These are phyloP conservation scores for Aureobasidium namibiae DNA, from an alignment of 2,329 filamentous ascomycete species.

Conservation along the genomic window DNA sequence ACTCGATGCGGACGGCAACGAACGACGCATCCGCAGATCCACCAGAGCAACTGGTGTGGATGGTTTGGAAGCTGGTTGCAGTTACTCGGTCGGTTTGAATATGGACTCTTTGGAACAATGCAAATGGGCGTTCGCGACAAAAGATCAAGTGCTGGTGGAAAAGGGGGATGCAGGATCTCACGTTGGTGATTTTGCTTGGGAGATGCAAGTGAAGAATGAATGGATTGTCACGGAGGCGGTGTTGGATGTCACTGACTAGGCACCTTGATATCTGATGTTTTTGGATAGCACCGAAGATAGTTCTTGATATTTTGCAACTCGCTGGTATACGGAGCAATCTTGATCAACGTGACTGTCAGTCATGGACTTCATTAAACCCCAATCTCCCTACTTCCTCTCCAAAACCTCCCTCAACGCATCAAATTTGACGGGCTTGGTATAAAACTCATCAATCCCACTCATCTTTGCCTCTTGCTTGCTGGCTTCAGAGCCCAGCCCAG, in stretches of 20 bases:
- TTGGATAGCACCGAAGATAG: no score
- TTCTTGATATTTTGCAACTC: no score
- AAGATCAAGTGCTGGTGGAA: neutral
- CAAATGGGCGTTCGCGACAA: neutral
- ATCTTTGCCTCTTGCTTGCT: conserved; percentile 21
- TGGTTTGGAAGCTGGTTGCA: neutral
- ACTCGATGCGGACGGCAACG: neutral
- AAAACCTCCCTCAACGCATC: conserved; percentile 20
- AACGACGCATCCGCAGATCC: neutral
- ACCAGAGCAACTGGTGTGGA: neutral
- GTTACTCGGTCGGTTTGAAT: neutral
- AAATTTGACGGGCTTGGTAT: conserved; percentile 25
- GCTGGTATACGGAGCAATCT: no score
- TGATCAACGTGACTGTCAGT: no score
- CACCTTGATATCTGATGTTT: no score
- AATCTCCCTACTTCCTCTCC: neutral
- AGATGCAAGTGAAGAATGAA: neutral
- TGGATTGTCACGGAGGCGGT: neutral
- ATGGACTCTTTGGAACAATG: neutral
- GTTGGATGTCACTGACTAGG: neutral
- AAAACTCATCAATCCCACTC: conserved; percentile 25
- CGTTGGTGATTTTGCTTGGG: neutral
- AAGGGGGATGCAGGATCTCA: neutral
- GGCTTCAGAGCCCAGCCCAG: conserved; percentile 18
- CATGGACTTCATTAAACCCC: no score